Conservation (phyloP, 192 early-diverging fungal genomes). For the Diversispora eburnea region DNA sequence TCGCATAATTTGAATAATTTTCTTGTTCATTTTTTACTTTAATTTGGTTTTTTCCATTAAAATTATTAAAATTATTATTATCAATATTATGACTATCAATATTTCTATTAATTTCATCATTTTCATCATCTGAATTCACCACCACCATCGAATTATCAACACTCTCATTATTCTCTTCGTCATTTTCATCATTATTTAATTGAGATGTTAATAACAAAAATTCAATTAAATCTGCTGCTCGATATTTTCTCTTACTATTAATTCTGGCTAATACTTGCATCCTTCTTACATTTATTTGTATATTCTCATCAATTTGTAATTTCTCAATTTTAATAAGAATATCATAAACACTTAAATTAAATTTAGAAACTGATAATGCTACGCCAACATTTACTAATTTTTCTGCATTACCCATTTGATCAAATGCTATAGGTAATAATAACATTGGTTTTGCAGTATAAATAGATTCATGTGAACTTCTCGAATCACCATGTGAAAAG, state of each 20-base stretch:
- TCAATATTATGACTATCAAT: neutral
- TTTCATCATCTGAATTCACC: neutral
- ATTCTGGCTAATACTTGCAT: constrained; percentile 23
- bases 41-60: no score
- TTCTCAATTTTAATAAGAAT: constrained; percentile 3
- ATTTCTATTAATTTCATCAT: neutral
- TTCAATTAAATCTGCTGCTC: constrained; percentile 26
- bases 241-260: constrained; percentile 23
- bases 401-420: constrained; percentile 3
- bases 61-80: neutral
- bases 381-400: constrained; percentile 1
- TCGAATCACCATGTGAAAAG: constrained; percentile 33
- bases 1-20: neutral
- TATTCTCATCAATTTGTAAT: neutral
- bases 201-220: constrained; percentile 6
- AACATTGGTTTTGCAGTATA: constrained; percentile 30
- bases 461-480: constrained; percentile 33
- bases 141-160: neutral
- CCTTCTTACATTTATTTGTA: constrained; percentile 10
- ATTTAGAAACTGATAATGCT: constrained; percentile 5
- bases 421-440: constrained; percentile 28
- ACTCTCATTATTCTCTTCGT: neutral
- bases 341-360: constrained; percentile 1
- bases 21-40: no score
- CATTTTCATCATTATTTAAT: neutral